Percentiles rank a stretch among this genome's conserved stretches.
Evolutionary conservation across 805 yeast genomes (phyloP).

Genomic region (Wickerhamiella brachini): DNA sequence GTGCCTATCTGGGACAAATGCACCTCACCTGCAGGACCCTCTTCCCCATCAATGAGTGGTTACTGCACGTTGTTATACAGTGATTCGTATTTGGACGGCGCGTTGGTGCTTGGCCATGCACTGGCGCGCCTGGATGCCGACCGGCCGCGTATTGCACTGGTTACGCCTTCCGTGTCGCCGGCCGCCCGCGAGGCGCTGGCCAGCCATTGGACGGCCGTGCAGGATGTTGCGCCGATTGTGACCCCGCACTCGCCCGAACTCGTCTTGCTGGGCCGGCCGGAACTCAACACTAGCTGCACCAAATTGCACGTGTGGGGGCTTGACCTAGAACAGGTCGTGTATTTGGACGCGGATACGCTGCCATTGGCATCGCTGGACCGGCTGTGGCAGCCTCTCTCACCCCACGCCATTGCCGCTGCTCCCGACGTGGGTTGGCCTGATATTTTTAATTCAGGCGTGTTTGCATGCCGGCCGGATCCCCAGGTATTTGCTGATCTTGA

Average conservation of each 20-base stretch:
- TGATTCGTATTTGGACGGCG: constrained; percentile 35
- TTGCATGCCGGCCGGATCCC: constrained; percentile 42
- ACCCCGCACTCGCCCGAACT: constrained; percentile 18
- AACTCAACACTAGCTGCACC: constrained; percentile 33
- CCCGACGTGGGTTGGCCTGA: constrained; percentile 93
- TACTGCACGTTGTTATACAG: constrained; percentile 34
- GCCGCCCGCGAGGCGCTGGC: constrained; percentile 11
- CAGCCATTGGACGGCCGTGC: constrained; percentile 19
- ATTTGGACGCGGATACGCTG: constrained; percentile 42
- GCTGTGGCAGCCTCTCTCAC: constrained; percentile 18
- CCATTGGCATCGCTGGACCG: constrained; percentile 27
- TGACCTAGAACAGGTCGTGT: constrained; percentile 31
- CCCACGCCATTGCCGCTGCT: constrained; percentile 29
- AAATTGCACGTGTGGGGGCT: constrained; percentile 45
- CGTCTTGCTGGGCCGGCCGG: constrained; percentile 33
- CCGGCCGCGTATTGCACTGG: constrained; percentile 19
- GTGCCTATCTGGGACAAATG: background rate
- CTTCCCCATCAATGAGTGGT: constrained; percentile 16
- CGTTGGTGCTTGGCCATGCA: constrained; percentile 34
- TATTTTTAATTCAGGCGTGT: constrained; percentile 69
- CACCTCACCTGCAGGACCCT: background rate
- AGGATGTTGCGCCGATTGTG: constrained; percentile 19
- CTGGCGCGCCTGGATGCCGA: constrained; percentile 16
- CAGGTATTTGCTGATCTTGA: constrained; percentile 31
- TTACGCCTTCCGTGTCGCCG: constrained; percentile 16